A percentile compares a stretch with the other conserved stretches of the same genome.
phyloP scores from a whole-genome alignment of 2,329 filamentous ascomycete species.

The Fragosphaeria purpurea region DNA sequence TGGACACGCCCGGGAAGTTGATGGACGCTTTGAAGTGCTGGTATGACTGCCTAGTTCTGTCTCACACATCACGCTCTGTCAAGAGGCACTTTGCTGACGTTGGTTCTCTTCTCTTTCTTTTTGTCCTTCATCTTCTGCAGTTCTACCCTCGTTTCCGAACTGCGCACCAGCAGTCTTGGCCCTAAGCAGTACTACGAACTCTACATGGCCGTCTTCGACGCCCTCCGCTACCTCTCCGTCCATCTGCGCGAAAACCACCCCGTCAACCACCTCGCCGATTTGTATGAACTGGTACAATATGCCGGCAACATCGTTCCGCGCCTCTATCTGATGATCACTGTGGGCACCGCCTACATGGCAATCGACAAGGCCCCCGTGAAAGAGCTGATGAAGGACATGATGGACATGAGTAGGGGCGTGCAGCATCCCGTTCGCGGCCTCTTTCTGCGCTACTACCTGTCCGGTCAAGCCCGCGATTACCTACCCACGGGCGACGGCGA shows the following conservation, averaged over 20 bases:
- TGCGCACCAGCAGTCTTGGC: constrained; percentile 92
- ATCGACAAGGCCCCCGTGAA: constrained; percentile 97
- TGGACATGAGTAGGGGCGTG: constrained; percentile 98
- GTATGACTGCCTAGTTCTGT: constrained; percentile 41
- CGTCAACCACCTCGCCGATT: constrained; percentile 91
- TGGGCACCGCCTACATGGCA: constrained; percentile 97
- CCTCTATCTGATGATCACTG: constrained; percentile 97
- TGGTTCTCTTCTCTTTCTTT: too few relatives aligned
- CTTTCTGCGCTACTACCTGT: constrained; percentile 92
- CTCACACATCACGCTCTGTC: too few relatives aligned
- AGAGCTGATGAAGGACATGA: constrained; percentile 99
- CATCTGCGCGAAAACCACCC: constrained; percentile 97
- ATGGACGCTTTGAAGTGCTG: constrained; percentile 99
- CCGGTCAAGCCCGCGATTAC: constrained; percentile 84
- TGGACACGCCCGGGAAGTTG: constrained; percentile 94
- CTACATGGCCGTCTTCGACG: constrained; percentile 99
- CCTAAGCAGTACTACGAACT: constrained; percentile 99
- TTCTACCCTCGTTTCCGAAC: constrained; percentile 95
- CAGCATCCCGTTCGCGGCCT: constrained; percentile 93
- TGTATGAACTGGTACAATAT: constrained; percentile 94
- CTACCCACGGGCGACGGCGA: constrained; percentile 75
- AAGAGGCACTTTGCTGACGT: not conserved
- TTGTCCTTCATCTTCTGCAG: constrained; percentile 34
- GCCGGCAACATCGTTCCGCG: constrained; percentile 95
- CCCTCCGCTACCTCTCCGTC: constrained; percentile 87